These are phyloP conservation scores for Dactylorhiza incarnata DNA, from an alignment of 106 monocot species.

Conservation along the genomic window DNA sequence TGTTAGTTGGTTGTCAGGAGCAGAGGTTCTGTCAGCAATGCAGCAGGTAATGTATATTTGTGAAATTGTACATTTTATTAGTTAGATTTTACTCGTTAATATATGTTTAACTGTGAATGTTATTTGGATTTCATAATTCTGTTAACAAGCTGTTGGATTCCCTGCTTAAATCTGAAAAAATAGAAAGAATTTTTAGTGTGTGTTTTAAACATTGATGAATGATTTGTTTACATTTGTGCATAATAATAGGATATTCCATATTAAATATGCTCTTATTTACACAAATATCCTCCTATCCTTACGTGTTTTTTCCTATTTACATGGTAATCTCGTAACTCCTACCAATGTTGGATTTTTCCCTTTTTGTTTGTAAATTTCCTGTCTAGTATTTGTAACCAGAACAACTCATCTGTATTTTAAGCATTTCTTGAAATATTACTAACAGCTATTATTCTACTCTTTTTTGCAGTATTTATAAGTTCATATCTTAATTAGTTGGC, in stretches of 20 bases:
- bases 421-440: no score
- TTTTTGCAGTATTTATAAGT: neutral
- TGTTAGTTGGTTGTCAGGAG: constrained; percentile 40
- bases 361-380: neutral
- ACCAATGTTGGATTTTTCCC: neutral
- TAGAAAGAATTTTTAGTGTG: neutral
- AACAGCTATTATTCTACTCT: no score
- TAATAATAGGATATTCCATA: neutral
- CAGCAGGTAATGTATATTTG: constrained; percentile 29
- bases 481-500: no score
- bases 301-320: neutral
- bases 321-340: neutral
- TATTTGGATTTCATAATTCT: neutral
- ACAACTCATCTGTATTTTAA: no score
- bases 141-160: neutral
- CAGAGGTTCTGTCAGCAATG: constrained; percentile 62
- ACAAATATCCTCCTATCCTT: no score
- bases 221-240: neutral
- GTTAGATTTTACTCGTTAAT: neutral
- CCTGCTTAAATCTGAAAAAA: neutral
- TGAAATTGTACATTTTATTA: neutral
- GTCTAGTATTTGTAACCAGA: neutral
- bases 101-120: neutral
- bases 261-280: neutral
- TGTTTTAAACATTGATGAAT: neutral